A percentile compares a stretch with the other conserved stretches of the same genome.
Conservation (phyloP, 2,329 filamentous ascomycete genomes). For the Claviceps sorghi region DNA sequence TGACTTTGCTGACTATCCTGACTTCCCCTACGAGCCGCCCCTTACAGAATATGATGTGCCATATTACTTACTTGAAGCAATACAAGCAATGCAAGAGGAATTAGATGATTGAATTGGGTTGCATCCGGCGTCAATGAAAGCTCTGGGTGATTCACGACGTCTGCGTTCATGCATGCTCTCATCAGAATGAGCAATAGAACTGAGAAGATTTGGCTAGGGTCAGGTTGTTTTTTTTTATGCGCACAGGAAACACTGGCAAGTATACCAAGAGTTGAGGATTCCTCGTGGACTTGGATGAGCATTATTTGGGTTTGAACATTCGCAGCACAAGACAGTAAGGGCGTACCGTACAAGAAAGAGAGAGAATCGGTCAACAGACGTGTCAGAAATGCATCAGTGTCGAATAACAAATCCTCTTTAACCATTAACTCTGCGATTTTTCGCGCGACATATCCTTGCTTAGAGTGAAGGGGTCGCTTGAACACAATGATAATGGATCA, state of each 20-base stretch:
- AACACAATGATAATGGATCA: background rate
- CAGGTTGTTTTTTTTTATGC: background rate
- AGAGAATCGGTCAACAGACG: background rate
- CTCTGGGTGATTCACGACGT: background rate
- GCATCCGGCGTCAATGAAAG: background rate
- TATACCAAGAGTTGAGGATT: background rate
- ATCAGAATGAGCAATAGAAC: background rate
- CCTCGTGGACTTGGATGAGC: background rate
- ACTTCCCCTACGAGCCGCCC: background rate
- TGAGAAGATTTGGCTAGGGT: background rate
- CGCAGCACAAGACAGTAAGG: background rate
- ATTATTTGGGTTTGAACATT: background rate
- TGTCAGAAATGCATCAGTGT: background rate
- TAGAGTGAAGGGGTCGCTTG: background rate
- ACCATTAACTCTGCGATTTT: background rate
- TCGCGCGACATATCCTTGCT: background rate
- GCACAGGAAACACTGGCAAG: background rate
- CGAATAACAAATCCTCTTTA: background rate
- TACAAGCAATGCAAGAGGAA: slow-evolving; percentile 5
- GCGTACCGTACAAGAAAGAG: background rate
- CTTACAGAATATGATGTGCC: slow-evolving; percentile 6
- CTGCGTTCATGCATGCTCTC: background rate
- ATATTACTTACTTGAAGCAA: slow-evolving; percentile 2
- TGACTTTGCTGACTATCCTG: slow-evolving; percentile 1
- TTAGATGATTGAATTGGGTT: slow-evolving; percentile 2